phyloP scores from a whole-genome alignment of 2,329 filamentous ascomycete species.

The Aspergillaceae sp. region DNA sequence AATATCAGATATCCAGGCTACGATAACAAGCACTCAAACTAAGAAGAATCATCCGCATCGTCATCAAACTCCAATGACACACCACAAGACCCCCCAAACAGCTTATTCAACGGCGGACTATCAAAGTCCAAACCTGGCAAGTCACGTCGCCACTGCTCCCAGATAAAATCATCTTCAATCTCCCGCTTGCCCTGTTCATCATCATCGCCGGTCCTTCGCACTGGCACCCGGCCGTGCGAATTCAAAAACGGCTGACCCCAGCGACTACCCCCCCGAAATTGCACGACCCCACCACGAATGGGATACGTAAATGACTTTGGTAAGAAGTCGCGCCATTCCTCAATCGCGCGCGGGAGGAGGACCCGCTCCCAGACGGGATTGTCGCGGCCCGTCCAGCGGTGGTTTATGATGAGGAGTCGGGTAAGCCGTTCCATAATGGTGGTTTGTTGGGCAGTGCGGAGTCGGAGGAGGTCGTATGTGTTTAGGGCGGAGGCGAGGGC shows the following conservation, averaged over 20 bases:
- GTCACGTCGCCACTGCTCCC: constrained; percentile 7
- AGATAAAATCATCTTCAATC: constrained; percentile 19
- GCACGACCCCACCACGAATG: constrained; percentile 33
- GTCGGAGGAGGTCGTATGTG: constrained; percentile 24
- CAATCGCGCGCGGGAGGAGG: constrained; percentile 37
- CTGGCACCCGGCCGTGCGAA: constrained; percentile 12
- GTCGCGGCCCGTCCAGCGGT: constrained; percentile 11
- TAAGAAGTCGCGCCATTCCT: constrained; percentile 43
- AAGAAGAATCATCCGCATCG: neutral
- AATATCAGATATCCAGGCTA: no score
- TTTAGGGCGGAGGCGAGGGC: constrained; percentile 23
- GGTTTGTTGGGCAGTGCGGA: constrained; percentile 22
- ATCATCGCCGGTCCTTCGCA: constrained; percentile 10
- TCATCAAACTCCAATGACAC: neutral
- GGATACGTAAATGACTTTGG: constrained; percentile 30
- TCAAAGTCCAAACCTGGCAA: constrained; percentile 4
- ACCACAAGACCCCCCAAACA: constrained; percentile 7
- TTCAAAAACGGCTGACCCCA: constrained; percentile 11
- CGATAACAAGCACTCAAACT: no score
- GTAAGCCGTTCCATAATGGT: constrained; percentile 16
- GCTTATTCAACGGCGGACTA: constrained; percentile 8
- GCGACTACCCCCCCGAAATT: constrained; percentile 22
- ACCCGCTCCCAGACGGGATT: constrained; percentile 23
- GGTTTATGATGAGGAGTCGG: constrained; percentile 13
- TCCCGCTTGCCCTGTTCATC: constrained; percentile 12